These are phyloP conservation scores for Pelargonium myrrhifolium DNA, from an alignment of 441 rosid species.

Conservation along the genomic window DNA sequence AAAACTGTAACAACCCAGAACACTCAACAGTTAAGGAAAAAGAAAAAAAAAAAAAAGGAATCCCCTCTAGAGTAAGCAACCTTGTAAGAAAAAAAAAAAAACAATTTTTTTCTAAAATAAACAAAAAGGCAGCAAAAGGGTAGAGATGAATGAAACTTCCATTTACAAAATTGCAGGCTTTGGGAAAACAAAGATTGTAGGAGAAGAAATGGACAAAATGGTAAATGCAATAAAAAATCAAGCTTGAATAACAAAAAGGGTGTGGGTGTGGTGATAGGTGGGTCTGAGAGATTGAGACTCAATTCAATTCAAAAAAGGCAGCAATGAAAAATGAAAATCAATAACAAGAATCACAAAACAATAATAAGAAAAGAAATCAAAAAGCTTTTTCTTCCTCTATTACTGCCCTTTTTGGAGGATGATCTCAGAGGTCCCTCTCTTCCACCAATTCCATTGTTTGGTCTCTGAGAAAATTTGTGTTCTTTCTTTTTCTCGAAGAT, in stretches of 20 bases:
- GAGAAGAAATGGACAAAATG: background rate
- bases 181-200: background rate
- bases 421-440: slow-evolving; percentile 53
- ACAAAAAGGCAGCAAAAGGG: slow-evolving; percentile 20
- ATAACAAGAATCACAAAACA: slow-evolving; percentile 11
- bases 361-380: slow-evolving; percentile 1
- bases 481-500: slow-evolving; percentile 11
- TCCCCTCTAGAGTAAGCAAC: slow-evolving; percentile 53
- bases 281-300: too few relatives aligned
- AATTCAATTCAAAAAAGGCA: slow-evolving; percentile 23
- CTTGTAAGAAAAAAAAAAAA: slow-evolving; percentile 15
- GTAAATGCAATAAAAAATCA: background rate
- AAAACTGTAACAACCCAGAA: background rate
- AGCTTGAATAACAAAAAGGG: background rate
- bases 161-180: slow-evolving; percentile 5
- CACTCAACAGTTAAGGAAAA: background rate
- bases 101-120: slow-evolving; percentile 17
- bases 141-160: slow-evolving; percentile 15
- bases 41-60: slow-evolving; percentile 32
- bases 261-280: background rate
- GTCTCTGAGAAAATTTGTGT: slow-evolving; percentile 20
- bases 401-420: slow-evolving; percentile 52
- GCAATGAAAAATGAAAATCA: slow-evolving; percentile 30
- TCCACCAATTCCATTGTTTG: slow-evolving; percentile 30
- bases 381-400: slow-evolving; percentile 23